Conservation (phyloP, 2,329 filamentous ascomycete genomes). For the Elsinoe australis region DNA sequence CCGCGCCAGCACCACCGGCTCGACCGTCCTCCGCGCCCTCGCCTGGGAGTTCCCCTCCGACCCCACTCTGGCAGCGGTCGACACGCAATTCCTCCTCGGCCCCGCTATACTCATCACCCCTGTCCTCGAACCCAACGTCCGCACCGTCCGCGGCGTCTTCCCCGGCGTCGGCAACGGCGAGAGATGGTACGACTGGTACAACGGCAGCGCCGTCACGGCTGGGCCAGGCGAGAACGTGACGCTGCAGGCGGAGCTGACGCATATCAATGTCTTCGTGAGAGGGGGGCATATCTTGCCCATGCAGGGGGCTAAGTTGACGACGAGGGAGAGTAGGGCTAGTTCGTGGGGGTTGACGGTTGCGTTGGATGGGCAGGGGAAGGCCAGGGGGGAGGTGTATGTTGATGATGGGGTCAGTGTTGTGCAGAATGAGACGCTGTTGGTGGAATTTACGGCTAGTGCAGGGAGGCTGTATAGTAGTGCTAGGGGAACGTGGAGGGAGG, state of each 20-base stretch:
- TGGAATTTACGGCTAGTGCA: slow-evolving; percentile 44
- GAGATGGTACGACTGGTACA: slow-evolving; percentile 76
- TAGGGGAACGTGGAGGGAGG: slow-evolving; percentile 48
- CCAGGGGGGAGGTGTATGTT: slow-evolving; percentile 58
- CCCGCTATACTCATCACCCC: slow-evolving; percentile 58
- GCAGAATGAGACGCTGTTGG: slow-evolving; percentile 48
- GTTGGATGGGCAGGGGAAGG: slow-evolving; percentile 47
- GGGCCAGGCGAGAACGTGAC: slow-evolving; percentile 51
- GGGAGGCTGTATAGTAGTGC: slow-evolving; percentile 44
- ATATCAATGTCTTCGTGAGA: slow-evolving; percentile 65
- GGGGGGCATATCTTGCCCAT: slow-evolving; percentile 61
- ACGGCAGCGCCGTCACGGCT: slow-evolving; percentile 48
- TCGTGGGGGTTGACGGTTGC: slow-evolving; percentile 62
- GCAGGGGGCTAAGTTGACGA: slow-evolving; percentile 62
- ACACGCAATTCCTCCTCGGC: slow-evolving; percentile 66
- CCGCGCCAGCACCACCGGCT: slow-evolving; percentile 55
- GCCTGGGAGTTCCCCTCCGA: slow-evolving; percentile 69
- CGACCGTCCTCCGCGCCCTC: slow-evolving; percentile 64
- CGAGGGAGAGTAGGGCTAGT: slow-evolving; percentile 52
- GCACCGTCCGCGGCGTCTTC: slow-evolving; percentile 59
- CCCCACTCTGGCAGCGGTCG: slow-evolving; percentile 56
- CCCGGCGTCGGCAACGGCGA: slow-evolving; percentile 54
- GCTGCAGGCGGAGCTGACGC: slow-evolving; percentile 53
- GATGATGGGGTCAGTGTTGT: slow-evolving; percentile 65
- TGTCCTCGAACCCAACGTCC: slow-evolving; percentile 56